phyloP scores from a whole-genome alignment of 2,329 filamentous ascomycete species.

The Botrytis byssoidea region DNA sequence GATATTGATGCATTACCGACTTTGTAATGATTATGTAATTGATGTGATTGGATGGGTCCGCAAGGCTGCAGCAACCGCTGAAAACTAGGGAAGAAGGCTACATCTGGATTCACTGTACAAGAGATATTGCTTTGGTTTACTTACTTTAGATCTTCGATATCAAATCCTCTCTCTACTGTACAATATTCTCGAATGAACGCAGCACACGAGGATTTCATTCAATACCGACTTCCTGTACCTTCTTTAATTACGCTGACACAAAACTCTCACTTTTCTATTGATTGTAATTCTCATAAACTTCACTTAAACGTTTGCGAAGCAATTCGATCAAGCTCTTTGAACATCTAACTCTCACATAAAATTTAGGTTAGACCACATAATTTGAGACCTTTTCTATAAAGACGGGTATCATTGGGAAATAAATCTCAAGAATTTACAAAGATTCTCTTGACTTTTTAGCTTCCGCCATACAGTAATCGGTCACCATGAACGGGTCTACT shows the following conservation, averaged over 20 bases:
- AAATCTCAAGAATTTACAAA: not conserved
- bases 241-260: conserved; percentile 5
- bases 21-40: conserved; percentile 1
- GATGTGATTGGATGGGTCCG: conserved; percentile 3
- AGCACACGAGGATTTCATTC: conserved; percentile 9
- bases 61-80: conserved; percentile 9
- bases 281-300: conserved; percentile 15
- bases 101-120: conserved; percentile 4
- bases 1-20: conserved; percentile 8
- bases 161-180: conserved; percentile 7
- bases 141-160: not conserved
- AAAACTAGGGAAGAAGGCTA: conserved; percentile 3
- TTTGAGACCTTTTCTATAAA: not conserved
- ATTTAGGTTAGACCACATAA: conserved; percentile 5
- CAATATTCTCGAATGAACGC: conserved; percentile 7
- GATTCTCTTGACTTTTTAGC: not conserved
- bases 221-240: conserved; percentile 11
- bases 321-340: conserved; percentile 19
- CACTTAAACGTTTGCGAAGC: not conserved
- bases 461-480: not conserved
- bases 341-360: not conserved
- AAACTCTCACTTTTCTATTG: conserved; percentile 1
- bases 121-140: not conserved
- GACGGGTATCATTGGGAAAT: not conserved
- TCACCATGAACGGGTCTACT: conserved; percentile 34